A percentile compares a stretch with the other conserved stretches of the same genome.
phyloP scores from a whole-genome alignment of 2,329 filamentous ascomycete genomes.

The Cytospora chrysosperma region DNA sequence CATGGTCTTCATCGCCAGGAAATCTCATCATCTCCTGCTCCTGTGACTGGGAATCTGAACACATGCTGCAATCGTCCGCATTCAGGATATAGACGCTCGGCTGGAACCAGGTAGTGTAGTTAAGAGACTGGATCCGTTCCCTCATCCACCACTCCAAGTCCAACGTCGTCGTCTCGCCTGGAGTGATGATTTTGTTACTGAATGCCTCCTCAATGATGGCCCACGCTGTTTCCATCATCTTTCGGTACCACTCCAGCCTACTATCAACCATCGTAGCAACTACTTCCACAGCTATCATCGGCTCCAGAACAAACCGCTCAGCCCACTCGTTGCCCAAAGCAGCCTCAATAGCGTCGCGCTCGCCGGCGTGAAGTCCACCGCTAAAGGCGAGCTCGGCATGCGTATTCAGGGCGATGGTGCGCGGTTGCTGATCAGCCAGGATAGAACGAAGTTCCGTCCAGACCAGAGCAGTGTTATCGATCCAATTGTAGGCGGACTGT shows the following conservation, averaged over 20 bases:
- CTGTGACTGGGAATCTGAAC: not conserved
- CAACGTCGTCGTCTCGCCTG: constrained; percentile 43
- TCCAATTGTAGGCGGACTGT: constrained; percentile 40
- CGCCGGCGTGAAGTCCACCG: constrained; percentile 48
- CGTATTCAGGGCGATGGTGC: constrained; percentile 44
- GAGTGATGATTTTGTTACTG: constrained; percentile 42
- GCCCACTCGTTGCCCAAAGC: constrained; percentile 41
- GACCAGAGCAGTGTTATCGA: constrained; percentile 46
- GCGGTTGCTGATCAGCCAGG: constrained; percentile 37
- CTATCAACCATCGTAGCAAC: constrained; percentile 43
- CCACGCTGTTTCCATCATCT: constrained; percentile 51
- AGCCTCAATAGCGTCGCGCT: constrained; percentile 37
- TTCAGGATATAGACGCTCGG: constrained; percentile 45
- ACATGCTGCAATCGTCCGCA: constrained; percentile 28
- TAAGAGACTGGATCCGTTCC: constrained; percentile 47
- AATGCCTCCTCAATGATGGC: constrained; percentile 48
- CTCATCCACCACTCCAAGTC: constrained; percentile 54
- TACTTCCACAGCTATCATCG: constrained; percentile 47
- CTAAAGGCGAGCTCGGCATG: constrained; percentile 46
- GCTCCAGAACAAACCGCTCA: constrained; percentile 40
- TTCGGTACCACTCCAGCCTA: constrained; percentile 43
- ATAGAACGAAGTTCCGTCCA: constrained; percentile 41
- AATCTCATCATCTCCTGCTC: constrained; percentile 2
- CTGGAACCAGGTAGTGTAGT: constrained; percentile 54
- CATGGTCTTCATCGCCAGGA: constrained; percentile 25